These are phyloP conservation scores for Calophaca sinica DNA, from an alignment of 306 rosid genomes.

Conservation along the genomic window DNA sequence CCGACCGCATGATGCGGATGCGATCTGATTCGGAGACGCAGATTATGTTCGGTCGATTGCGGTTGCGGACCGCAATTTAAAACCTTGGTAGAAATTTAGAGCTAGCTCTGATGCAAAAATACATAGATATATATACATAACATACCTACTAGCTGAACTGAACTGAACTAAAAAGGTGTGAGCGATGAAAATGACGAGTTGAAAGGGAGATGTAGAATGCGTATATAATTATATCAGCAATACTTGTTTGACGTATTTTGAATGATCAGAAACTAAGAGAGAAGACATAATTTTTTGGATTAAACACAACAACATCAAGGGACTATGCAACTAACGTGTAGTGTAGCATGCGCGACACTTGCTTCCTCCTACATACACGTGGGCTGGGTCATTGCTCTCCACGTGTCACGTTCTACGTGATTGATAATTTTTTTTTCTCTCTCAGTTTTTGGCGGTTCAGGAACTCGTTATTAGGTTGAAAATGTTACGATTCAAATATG, in stretches of 20 bases:
- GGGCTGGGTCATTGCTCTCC: no score
- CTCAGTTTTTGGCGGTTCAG: no score
- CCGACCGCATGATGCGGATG: no score
- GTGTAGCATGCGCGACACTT: background rate
- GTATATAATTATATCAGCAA: background rate
- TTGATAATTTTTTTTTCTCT: no score
- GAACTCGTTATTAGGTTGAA: no score
- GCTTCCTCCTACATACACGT: background rate
- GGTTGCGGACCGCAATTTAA: no score
- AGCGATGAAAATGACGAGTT: background rate
- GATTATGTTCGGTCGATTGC: no score
- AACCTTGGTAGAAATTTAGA: background rate
- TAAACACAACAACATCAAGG: background rate
- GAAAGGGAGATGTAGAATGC: constrained; percentile 17
- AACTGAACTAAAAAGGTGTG: background rate
- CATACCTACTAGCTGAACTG: background rate
- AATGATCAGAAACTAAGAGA: background rate
- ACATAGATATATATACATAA: background rate
- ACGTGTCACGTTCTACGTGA: background rate
- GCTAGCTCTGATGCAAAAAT: background rate
- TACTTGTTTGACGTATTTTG: background rate
- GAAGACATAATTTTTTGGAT: background rate
- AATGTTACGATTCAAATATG: no score
- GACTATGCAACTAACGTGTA: background rate
- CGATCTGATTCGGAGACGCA: no score